Base-by-base conservation (phyloP, 73 alveolate genomes). In the Breviolum minutum region DNA sequence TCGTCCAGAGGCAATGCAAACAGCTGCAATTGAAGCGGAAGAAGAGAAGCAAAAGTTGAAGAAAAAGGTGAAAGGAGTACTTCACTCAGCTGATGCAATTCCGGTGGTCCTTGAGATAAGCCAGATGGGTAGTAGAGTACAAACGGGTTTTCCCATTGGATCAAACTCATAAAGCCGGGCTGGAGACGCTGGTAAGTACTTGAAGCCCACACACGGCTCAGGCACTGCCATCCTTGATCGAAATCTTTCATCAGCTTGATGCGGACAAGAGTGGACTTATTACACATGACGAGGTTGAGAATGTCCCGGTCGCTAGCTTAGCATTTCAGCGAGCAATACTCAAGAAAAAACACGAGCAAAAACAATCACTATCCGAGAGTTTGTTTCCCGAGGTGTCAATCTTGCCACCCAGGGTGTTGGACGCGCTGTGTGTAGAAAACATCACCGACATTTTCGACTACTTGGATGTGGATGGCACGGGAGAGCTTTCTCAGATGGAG, bases 21-120 rank as follows among this genome's bases (percentile, higher is more conserved):
- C 85, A 40, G 95, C 95, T 13, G 95, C 95, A 2, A 71, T 64
- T 22, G 95, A 88, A 68, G 95, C 95, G 26, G 95, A 88, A 19
- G 95, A 88, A 10, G 95, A 88, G 54, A 61, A 62, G 17, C 84
- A 27, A 63, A 88, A 88, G 85, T 29, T 88, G 85, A 88, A 88
- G 85, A 68, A 30, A 27, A 69, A 74, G 85, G 95, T 88, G 22
- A 71, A 60, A 22, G 32, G 85, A 9, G 95, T 26, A 27, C 60
- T 6, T 40, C 19, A 16, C 95, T 87, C 95, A 87, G 83, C 19
- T 14, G 82, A 9, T 19, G 54, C 54, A 40, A 40, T 40, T 0
- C 54, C 54, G 54, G 54, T 40, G 54, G 54, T 40, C 54, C 54
- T 40, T 40, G 54, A 40, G 54, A 40, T 40, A 40, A 40, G 54